Conservation (phyloP, 129 eudicot genomes). For the Tagetes patula region DNA sequence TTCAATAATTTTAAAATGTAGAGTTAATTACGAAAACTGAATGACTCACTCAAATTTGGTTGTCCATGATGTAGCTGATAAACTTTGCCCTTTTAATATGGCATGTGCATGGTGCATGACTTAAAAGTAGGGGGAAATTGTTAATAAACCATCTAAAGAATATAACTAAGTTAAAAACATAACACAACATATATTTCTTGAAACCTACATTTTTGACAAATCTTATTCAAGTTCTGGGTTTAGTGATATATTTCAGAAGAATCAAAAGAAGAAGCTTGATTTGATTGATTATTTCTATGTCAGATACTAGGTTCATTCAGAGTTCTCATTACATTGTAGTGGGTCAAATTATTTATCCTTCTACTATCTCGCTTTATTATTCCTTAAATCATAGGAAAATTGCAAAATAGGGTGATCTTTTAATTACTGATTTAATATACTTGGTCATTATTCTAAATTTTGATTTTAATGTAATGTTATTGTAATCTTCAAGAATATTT, state of each 20-base stretch:
- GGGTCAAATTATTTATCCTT: not conserved
- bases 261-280: not conserved
- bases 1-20: not conserved
- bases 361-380: too few species aligned
- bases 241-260: not conserved
- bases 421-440: not conserved
- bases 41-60: not conserved
- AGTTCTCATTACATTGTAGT: not conserved
- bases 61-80: not conserved
- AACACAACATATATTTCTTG: not conserved
- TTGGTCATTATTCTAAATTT: not conserved
- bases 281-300: not conserved
- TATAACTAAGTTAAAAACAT: not conserved
- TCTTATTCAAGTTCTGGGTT: too few species aligned
- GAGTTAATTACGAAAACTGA: not conserved
- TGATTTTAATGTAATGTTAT: not conserved
- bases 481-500: not conserved
- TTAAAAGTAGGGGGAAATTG: not conserved
- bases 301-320: not conserved
- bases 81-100: not conserved
- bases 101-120: not conserved
- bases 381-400: not conserved
- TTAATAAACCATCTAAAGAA: not conserved
- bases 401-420: not conserved
- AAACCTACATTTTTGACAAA: not conserved